Base-by-base conservation (phyloP, 179 eudicot species). In the Amaranthus tricolor region DNA sequence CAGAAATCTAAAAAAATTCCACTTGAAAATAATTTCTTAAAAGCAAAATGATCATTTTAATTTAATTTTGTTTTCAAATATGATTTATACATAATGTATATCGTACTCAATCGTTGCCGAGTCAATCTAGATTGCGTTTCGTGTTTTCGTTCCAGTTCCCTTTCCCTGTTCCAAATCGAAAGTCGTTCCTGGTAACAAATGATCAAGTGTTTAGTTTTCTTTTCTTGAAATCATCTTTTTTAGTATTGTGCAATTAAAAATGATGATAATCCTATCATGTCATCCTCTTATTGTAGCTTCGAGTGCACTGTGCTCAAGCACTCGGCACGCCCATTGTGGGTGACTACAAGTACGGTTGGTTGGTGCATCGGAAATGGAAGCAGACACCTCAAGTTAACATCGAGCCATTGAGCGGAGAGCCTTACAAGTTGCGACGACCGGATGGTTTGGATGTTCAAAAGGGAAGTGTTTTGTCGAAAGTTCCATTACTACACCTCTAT, bases 221-320 rank as follows among this genome's bases (percentile, higher is more conserved):
- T 14, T 9, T 10, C 0, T 58, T 54, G 13, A 31, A n/a, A 11
- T 51, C 53, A 60, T 51, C 17, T 31, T 16, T 5, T 19, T 74
- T 31, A 52, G 40, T 4, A 31, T 31, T 31, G 3, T 53, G 24
- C 43, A 14, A 40, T 60, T 40, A 45, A 70, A 20, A 50, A 8
- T 54, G 67, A 0, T 49, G 17, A 49, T 50, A 31, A 13, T 19
- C 48, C 66, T 50, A 68, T 73, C 55, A 31, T 47, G 54, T 52
- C 82, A 12, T 50, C 59, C 21, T 59, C 58, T 70, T 60, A 11
- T 48, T 75, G 81, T 82, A 94, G 98, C 88, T 94, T 24, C 93
- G 98, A 16, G 98, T 94, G 54, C 98, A 94, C 74, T 94, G 98
- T 78, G 97, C 97, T 45, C 96, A 94, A 86, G 98, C 97, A 64